Evolutionary conservation across 352 stramenopile genomes (phyloP), one percentile per base, ranked within the genome.

Genomic region (Globisporangium viniferum): DNA sequence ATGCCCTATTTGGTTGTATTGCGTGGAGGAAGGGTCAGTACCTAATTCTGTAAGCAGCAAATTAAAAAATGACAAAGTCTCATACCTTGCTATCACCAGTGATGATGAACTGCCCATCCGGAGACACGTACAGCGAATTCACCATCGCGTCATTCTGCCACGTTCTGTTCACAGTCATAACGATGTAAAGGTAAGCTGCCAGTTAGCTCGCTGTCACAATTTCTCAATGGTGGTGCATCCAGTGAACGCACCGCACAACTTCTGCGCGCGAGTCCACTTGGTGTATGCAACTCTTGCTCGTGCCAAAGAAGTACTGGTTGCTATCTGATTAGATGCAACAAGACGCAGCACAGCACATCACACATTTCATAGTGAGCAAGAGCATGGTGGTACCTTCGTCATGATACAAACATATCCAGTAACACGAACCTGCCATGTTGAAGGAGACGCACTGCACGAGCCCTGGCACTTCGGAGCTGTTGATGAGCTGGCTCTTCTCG

Each of bases 121-220:
- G 80, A 8, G 84, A 80, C 4, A 95, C 81, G 66, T 94, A 89
- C 3, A 97, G 72, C 24, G 88, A 81, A 67, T 97, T 97, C 58
- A 97, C 78, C 86, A 94, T 95, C 18, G 88, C 88, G 58, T 94
- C 85, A 66, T 94, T 95, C 29, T 86, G 77, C 84, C 89, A 96
- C 41, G 81, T 82, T 22, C 81, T 86, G 57, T 63, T 77, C 51
- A 58, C 24, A 58, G 14, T 58, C 15, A n/a, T 2, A 49, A 49
- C 41, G 6, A 46, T 46, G 39, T 46, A 18, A 49, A 49, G 41
- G 41, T n/a, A 49, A 6, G 15, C 41, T 49, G 15, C 41, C 6
- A 8, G 51, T 58, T 36, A 58, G 12, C 24, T 22, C 51, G 24
- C 24, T 1, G 27, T 46, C 56, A 15, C 12, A 18, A 39, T 27